A percentile compares a stretch with the other conserved stretches of the same genome.
Evolutionary conservation across 1,284 basidiomycete genomes (phyloP).

Genomic region (Puccinia polysora): DNA sequence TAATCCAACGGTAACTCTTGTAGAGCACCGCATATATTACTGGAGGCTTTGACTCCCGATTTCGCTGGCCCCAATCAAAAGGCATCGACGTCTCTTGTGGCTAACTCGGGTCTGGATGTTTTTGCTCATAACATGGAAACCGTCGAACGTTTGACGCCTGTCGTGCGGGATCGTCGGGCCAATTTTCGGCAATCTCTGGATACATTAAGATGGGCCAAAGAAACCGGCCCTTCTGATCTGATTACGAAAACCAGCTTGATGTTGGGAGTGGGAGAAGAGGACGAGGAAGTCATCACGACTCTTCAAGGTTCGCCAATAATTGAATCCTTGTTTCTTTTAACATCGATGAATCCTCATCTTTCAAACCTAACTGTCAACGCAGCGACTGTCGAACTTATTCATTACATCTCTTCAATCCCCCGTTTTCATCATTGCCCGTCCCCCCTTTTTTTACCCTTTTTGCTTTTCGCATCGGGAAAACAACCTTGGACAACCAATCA

Average conservation of each 20-base stretch:
- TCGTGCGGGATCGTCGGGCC: conserved; percentile 88
- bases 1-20: neutral
- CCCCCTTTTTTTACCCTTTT: neutral
- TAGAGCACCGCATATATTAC: conserved; percentile 87
- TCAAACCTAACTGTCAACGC: neutral
- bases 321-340: too few species aligned
- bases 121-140: conserved; percentile 99
- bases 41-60: conserved; percentile 95
- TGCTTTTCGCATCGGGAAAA: neutral
- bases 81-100: conserved; percentile 67
- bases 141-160: conserved; percentile 84
- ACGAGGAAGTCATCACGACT: conserved; percentile 76
- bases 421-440: neutral
- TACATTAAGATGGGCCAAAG: conserved; percentile 66
- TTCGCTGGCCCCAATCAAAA: conserved; percentile 74
- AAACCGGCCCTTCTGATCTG: conserved; percentile 71
- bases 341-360: neutral
- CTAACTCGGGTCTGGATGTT: conserved; percentile 87
- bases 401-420: too few species aligned
- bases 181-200: conserved; percentile 82
- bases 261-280: conserved; percentile 91
- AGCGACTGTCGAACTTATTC: neutral
- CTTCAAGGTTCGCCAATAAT: conserved; percentile 71
- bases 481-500: conserved; percentile 51
- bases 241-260: conserved; percentile 98